A percentile compares a stretch with the other conserved stretches of the same genome.
These are phyloP conservation scores for Pseudonitzschia multiseries DNA, from an alignment of 108 stramenopile species.

Conservation along the genomic window DNA sequence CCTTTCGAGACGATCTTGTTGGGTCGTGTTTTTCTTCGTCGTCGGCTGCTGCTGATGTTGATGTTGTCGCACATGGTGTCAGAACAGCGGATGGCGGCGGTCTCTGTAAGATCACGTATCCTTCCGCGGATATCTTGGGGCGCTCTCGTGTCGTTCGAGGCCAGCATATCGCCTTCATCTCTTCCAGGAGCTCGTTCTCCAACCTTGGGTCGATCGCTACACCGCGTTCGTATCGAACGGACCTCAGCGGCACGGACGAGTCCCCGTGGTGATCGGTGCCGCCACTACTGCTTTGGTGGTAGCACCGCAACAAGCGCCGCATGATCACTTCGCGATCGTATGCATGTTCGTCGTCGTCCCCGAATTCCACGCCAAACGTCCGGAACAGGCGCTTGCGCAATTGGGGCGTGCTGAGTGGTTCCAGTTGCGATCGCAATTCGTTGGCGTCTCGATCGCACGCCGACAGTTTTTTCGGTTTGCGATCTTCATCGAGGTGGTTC, in stretches of 20 bases:
- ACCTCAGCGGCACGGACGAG: not conserved
- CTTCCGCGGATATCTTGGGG: constrained; percentile 52
- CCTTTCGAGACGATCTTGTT: not conserved
- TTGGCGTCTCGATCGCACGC: constrained; percentile 63
- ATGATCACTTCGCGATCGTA: constrained; percentile 51
- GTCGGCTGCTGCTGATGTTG: no score
- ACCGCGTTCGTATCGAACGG: constrained; percentile 22
- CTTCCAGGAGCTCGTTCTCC: constrained; percentile 29
- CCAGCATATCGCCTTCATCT: constrained; percentile 38
- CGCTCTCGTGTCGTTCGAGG: constrained; percentile 46
- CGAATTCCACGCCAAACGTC: constrained; percentile 44
- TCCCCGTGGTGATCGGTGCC: constrained; percentile 3
- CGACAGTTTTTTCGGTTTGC: constrained; percentile 26
- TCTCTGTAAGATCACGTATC: constrained; percentile 61
- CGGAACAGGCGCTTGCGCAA: constrained; percentile 48
- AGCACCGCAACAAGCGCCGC: constrained; percentile 41
- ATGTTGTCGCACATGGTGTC: constrained; percentile 1
- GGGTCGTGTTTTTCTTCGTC: no score
- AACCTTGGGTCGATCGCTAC: constrained; percentile 22
- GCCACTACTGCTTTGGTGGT: not conserved
- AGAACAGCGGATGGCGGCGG: constrained; percentile 5
- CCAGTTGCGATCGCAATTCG: constrained; percentile 59
- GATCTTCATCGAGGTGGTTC: not conserved
- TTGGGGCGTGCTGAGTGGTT: constrained; percentile 53
- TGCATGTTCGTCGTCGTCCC: constrained; percentile 23